Evolutionary conservation across 345 rosid genomes (phyloP).

Genomic region (Citrus glauca): DNA sequence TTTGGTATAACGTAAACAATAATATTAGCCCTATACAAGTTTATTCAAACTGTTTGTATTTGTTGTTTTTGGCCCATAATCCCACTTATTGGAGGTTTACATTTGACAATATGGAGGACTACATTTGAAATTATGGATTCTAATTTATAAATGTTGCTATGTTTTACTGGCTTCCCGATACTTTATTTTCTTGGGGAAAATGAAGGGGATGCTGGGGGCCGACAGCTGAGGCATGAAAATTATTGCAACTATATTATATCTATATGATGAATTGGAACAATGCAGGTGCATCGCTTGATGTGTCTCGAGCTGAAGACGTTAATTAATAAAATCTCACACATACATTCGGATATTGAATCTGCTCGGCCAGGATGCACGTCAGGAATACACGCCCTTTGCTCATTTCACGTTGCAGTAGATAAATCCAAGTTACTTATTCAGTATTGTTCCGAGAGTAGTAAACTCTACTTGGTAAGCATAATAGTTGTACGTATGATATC

Average conservation of each 20-base stretch:
- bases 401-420: constrained; percentile 24
- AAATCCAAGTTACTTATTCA: constrained; percentile 34
- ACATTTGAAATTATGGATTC: neutral
- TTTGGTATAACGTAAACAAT: neutral
- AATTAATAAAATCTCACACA: constrained; percentile 21
- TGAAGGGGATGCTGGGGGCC: neutral
- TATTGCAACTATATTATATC: neutral
- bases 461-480: constrained; percentile 39
- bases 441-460: constrained; percentile 38
- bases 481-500: neutral
- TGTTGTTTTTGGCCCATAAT: neutral
- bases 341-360: constrained; percentile 28
- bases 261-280: neutral
- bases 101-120: neutral
- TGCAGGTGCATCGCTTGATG: constrained; percentile 42
- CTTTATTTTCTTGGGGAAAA: neutral
- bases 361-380: constrained; percentile 33
- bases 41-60: neutral
- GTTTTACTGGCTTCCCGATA: neutral
- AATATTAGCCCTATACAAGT: neutral
- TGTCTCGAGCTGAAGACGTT: constrained; percentile 32
- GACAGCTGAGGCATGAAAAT: neutral
- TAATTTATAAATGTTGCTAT: neutral
- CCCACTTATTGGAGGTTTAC: neutral
- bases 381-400: constrained; percentile 27